Evolutionary conservation across 192 early-diverging fungal genomes (phyloP).

Genomic region (Coemansia sp.): DNA sequence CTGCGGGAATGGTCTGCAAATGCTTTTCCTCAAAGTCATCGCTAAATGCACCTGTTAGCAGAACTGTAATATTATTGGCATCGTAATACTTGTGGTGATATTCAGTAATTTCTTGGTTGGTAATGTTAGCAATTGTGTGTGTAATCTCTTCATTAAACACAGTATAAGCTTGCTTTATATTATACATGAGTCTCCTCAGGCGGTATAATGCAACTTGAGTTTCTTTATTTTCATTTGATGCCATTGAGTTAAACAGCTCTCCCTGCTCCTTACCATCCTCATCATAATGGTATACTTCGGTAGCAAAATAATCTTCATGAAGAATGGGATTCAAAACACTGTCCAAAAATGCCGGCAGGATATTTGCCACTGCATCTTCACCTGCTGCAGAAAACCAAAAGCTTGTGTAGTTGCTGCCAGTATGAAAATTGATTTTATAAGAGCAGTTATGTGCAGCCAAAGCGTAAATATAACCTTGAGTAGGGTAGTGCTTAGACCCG

Average conservation of each 20-base stretch:
- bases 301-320: conserved; percentile 70
- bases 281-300: conserved; percentile 81
- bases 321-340: conserved; percentile 78
- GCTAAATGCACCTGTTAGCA: conserved; percentile 60
- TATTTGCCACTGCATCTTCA: conserved; percentile 66
- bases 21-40: conserved; percentile 44
- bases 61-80: conserved; percentile 66
- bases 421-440: conserved; percentile 73
- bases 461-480: conserved; percentile 74
- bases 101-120: conserved; percentile 69
- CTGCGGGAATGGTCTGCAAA: conserved; percentile 33
- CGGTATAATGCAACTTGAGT: conserved; percentile 53
- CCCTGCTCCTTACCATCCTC: conserved; percentile 69
- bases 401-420: conserved; percentile 61
- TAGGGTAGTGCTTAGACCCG: conserved; percentile 66
- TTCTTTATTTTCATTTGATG: conserved; percentile 70
- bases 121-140: conserved; percentile 66
- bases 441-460: conserved; percentile 72
- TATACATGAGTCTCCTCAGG: conserved; percentile 46
- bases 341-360: conserved; percentile 78
- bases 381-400: conserved; percentile 69
- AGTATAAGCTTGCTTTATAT: conserved; percentile 58
- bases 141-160: conserved; percentile 79
- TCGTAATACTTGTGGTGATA: conserved; percentile 80
- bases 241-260: conserved; percentile 79